Conservation (phyloP, 352 stramenopile genomes). For the Pythium dissotocum region DNA sequence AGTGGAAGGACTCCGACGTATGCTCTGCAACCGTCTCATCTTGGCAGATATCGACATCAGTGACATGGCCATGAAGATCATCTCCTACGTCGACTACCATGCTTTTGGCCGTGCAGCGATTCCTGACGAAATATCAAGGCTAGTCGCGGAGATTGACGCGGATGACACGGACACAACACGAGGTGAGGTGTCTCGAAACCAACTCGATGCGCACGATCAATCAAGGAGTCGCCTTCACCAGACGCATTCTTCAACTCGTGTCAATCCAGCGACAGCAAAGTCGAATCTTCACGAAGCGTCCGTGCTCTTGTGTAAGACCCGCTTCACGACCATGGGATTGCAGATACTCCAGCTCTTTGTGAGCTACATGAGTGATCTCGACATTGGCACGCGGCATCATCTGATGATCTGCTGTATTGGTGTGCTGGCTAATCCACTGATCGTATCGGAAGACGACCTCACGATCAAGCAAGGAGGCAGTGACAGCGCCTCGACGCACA, state of each 20-base stretch:
- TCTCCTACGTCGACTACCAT: slow-evolving; percentile 81
- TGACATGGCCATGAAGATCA: slow-evolving; percentile 74
- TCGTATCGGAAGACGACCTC: slow-evolving; percentile 63
- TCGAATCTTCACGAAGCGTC: slow-evolving; percentile 36
- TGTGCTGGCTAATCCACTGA: slow-evolving; percentile 45
- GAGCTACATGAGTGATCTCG: slow-evolving; percentile 59
- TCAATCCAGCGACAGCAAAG: slow-evolving; percentile 22
- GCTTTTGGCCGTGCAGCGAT: slow-evolving; percentile 81
- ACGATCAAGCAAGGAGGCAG: neutral
- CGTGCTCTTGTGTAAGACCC: slow-evolving; percentile 57
- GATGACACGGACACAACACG: neutral
- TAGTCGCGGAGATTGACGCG: slow-evolving; percentile 20
- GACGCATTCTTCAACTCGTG: slow-evolving; percentile 12
- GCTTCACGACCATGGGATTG: slow-evolving; percentile 72
- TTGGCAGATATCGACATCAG: slow-evolving; percentile 85
- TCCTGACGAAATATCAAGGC: slow-evolving; percentile 43
- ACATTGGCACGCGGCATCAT: slow-evolving; percentile 42
- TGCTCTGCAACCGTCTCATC: slow-evolving; percentile 82
- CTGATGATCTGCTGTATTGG: slow-evolving; percentile 69
- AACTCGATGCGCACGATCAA: neutral
- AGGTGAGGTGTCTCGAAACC: neutral
- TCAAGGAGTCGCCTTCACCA: neutral
- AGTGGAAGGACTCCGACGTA: slow-evolving; percentile 62
- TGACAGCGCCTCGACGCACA: slow-evolving; percentile 12
- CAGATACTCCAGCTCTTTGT: slow-evolving; percentile 69